phyloP scores from a whole-genome alignment of 495 filamentous ascomycete species.

The Xylaria intraflava region DNA sequence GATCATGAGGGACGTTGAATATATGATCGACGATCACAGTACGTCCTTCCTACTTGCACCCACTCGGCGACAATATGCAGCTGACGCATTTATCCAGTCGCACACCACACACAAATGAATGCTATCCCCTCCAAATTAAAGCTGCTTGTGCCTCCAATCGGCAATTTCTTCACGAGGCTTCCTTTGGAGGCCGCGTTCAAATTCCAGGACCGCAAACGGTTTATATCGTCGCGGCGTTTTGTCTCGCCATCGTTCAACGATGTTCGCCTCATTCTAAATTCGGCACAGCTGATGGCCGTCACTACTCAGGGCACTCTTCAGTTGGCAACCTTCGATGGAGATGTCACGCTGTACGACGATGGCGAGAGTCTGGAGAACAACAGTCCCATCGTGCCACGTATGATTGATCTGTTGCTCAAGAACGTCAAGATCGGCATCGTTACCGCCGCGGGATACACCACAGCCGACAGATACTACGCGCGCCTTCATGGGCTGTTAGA shows the following conservation, averaged over 20 bases:
- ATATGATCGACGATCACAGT: conserved; percentile 90
- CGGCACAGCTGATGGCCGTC: conserved; percentile 85
- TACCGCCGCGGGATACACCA: conserved; percentile 92
- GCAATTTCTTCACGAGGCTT: conserved; percentile 84
- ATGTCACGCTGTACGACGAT: conserved; percentile 95
- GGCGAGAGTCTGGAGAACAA: conserved; percentile 65
- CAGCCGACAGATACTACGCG: conserved; percentile 72
- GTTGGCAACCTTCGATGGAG: conserved; percentile 93
- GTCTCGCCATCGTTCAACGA: conserved; percentile 98
- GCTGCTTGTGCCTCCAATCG: conserved; percentile 82
- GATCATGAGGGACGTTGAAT: conserved; percentile 91
- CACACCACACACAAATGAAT: conserved; percentile 55
- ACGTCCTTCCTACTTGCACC: conserved; percentile 22
- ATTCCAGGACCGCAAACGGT: conserved; percentile 75
- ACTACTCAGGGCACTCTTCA: conserved; percentile 61
- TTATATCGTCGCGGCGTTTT: conserved; percentile 86
- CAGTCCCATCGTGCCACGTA: conserved; percentile 72
- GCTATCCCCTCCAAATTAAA: conserved; percentile 81
- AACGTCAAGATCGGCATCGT: conserved; percentile 84
- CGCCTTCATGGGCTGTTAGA: conserved; percentile 81
- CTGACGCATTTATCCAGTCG: conserved; percentile 43
- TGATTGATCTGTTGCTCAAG: conserved; percentile 55
- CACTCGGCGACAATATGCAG: not conserved
- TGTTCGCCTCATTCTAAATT: conserved; percentile 85
- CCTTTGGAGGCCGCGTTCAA: conserved; percentile 82